Percentiles rank a stretch among this genome's conserved stretches.
phyloP scores from a whole-genome alignment of 331 rosid genomes.

The Acacia pycnantha region DNA sequence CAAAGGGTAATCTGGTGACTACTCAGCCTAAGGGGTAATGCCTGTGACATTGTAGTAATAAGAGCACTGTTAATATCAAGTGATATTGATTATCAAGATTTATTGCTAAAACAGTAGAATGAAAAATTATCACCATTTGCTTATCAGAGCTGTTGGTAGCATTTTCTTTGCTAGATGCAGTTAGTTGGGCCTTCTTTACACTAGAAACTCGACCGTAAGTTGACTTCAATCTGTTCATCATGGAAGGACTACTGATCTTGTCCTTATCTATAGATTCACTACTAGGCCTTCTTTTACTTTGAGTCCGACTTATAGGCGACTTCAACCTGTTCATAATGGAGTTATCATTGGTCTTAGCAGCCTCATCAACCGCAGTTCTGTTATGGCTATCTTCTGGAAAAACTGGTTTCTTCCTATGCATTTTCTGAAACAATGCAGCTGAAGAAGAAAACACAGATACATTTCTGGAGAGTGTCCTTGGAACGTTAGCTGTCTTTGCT shows the following conservation, averaged over 20 bases:
- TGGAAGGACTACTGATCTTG: slow-evolving; percentile 39
- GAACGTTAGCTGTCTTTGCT: slow-evolving; percentile 49
- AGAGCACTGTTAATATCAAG: slow-evolving; percentile 20
- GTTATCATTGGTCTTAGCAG: slow-evolving; percentile 33
- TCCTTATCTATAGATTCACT: slow-evolving; percentile 29
- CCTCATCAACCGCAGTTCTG: slow-evolving; percentile 15
- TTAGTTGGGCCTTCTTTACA: slow-evolving; percentile 34
- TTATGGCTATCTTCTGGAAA: slow-evolving; percentile 41
- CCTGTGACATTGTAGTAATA: slow-evolving; percentile 51
- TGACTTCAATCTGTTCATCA: slow-evolving; percentile 61
- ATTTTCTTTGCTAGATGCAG: slow-evolving; percentile 34
- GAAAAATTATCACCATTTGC: slow-evolving; percentile 50
- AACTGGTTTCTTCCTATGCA: slow-evolving; percentile 56
- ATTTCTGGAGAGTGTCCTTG: slow-evolving; percentile 82
- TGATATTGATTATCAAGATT: slow-evolving; percentile 14
- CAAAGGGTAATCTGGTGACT: slow-evolving; percentile 88
- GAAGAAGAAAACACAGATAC: slow-evolving; percentile 95
- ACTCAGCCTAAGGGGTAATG: slow-evolving; percentile 77
- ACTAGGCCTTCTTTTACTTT: slow-evolving; percentile 38
- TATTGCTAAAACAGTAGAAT: slow-evolving; percentile 8
- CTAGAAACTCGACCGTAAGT: slow-evolving; percentile 45
- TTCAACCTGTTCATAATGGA: slow-evolving; percentile 62
- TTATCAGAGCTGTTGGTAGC: slow-evolving; percentile 31
- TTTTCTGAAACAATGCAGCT: slow-evolving; percentile 82
- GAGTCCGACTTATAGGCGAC: slow-evolving; percentile 54